Evolutionary conservation across 495 filamentous ascomycete species (phyloP).

Genomic region (Filosporella fistucella): DNA sequence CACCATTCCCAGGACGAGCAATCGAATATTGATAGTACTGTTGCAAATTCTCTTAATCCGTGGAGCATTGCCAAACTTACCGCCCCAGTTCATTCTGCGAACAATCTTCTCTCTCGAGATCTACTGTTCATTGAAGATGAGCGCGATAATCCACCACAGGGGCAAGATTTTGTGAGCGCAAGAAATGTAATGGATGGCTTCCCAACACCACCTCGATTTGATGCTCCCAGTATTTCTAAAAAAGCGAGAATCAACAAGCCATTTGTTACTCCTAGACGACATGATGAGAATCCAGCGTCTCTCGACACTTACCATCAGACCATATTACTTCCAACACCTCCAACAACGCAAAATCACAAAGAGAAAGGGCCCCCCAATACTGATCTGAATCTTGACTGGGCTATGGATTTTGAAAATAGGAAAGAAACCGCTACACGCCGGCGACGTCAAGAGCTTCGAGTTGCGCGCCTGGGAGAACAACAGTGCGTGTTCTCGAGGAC

Average conservation of each 20-base stretch:
- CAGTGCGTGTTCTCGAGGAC: neutral
- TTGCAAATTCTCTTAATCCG: too few relatives aligned
- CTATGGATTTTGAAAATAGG: slow-evolving; percentile 32
- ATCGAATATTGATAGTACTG: too few relatives aligned
- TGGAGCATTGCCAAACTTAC: slow-evolving; percentile 59
- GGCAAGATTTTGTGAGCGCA: slow-evolving; percentile 19
- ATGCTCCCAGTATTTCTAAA: neutral
- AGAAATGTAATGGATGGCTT: slow-evolving; percentile 16
- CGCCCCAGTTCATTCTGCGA: slow-evolving; percentile 22
- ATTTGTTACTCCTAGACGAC: slow-evolving; percentile 28
- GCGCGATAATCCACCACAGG: neutral
- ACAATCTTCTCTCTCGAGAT: neutral
- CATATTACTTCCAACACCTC: too few relatives aligned
- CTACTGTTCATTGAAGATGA: slow-evolving; percentile 7
- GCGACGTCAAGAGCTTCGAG: slow-evolving; percentile 19
- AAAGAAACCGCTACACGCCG: slow-evolving; percentile 27
- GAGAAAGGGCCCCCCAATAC: neutral
- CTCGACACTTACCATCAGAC: slow-evolving; percentile 10
- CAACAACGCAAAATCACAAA: neutral
- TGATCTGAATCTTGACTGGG: slow-evolving; percentile 26
- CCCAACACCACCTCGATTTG: slow-evolving; percentile 3
- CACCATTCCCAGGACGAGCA: too few relatives aligned
- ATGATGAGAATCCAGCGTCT: neutral
- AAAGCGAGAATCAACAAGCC: slow-evolving; percentile 23
- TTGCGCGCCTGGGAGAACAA: neutral